These are phyloP conservation scores for Magnaporthales sp. DNA, from an alignment of 2,329 filamentous ascomycete species.

Conservation along the genomic window DNA sequence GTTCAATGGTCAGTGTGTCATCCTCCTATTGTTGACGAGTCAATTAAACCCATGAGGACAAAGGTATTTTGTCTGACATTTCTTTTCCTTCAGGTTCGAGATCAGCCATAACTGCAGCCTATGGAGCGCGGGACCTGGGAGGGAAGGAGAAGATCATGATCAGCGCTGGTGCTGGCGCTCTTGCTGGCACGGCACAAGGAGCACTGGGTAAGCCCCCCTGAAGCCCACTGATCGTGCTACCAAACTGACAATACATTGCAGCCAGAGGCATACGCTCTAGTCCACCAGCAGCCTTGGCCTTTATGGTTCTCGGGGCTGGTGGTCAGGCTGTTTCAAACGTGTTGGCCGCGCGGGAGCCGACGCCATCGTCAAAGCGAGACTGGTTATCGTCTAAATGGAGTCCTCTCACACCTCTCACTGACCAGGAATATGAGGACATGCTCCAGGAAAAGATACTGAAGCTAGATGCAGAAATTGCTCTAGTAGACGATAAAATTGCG, in stretches of 20 bases:
- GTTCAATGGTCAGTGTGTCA: conserved; percentile 56
- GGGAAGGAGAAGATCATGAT: conserved; percentile 53
- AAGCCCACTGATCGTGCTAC: not conserved
- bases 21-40: not conserved
- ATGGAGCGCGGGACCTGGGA: conserved; percentile 44
- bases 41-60: not conserved
- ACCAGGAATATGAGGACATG: conserved; percentile 63
- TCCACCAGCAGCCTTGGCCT: conserved; percentile 40
- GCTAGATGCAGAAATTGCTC: conserved; percentile 66
- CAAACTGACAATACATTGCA: conserved; percentile 6
- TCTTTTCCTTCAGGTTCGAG: conserved; percentile 33
- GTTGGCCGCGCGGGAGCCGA: conserved; percentile 5
- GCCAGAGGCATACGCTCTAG: conserved; percentile 42
- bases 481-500: conserved; percentile 69
- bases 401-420: conserved; percentile 58
- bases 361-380: conserved; percentile 4
- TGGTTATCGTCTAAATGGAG: conserved; percentile 60
- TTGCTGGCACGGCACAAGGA: conserved; percentile 55
- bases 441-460: conserved; percentile 62
- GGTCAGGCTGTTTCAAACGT: conserved; percentile 19
- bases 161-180: conserved; percentile 61
- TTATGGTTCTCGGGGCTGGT: conserved; percentile 27
- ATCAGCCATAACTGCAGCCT: conserved; percentile 34
- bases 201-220: conserved; percentile 36
- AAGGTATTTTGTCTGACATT: not conserved